Evolutionary conservation across 768 basidiomycete genomes (phyloP).

Genomic region (Russula olivacea): DNA sequence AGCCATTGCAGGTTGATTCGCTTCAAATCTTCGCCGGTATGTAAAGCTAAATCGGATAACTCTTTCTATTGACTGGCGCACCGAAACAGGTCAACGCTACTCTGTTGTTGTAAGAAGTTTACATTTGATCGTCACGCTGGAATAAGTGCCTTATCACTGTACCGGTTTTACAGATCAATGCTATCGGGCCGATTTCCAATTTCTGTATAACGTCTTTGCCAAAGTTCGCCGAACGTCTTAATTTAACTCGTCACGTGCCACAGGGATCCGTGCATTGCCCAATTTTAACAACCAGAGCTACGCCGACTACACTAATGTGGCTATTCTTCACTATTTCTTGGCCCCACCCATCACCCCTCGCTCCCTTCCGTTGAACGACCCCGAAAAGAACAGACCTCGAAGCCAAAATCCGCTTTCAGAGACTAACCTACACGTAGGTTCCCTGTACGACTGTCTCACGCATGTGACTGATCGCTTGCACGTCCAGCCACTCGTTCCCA

Average conservation of each 20-base stretch:
- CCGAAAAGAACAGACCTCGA: not conserved
- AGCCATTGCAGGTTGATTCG: constrained; percentile 27
- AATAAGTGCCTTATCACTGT: not conserved
- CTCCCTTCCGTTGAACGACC: not conserved
- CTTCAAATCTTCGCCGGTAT: constrained; percentile 28
- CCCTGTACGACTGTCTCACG: not conserved
- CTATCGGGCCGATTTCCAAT: constrained; percentile 22
- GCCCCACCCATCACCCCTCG: not conserved
- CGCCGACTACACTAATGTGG: constrained; percentile 12
- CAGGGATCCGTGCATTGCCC: constrained; percentile 19
- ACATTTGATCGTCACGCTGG: not conserved
- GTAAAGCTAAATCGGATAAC: not conserved
- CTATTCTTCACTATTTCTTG: constrained; percentile 21
- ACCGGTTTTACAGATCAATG: constrained; percentile 16
- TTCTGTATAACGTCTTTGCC: not conserved
- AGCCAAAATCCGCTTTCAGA: constrained; percentile 4
- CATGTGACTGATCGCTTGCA: constrained; percentile 3
- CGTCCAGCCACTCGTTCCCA: constrained; percentile 3
- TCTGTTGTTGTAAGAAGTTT: constrained; percentile 29
- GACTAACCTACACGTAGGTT: constrained; percentile 15
- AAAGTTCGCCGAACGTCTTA: not conserved
- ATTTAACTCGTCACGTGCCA: not conserved
- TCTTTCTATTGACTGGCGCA: not conserved
- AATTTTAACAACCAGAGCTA: not conserved
- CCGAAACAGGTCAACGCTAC: constrained; percentile 26